Percentiles rank a stretch among this genome's conserved stretches.
phyloP scores from a whole-genome alignment of 805 yeast genomes.

The Saccharomycopsis selenospora region DNA sequence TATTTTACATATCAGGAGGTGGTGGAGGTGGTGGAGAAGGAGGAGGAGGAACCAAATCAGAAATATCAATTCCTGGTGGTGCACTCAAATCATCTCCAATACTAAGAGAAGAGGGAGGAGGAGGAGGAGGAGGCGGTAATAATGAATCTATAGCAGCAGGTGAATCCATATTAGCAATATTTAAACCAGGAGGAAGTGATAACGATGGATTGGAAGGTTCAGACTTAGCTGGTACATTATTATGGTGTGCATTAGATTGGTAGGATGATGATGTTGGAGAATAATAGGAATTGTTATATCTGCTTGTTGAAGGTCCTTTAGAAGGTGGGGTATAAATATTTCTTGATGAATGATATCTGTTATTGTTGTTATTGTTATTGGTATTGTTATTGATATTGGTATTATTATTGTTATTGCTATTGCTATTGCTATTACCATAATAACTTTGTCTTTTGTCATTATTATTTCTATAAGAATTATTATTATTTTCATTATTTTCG shows the following conservation, averaged over 20 bases:
- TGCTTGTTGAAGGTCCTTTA: background rate
- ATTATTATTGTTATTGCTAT: constrained; percentile 7
- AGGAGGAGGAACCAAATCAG: constrained; percentile 27
- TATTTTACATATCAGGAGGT: constrained; percentile 16
- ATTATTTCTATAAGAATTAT: background rate
- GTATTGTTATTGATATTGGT: constrained; percentile 12
- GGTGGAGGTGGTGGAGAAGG: constrained; percentile 24
- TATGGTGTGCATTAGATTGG: too few relatives aligned
- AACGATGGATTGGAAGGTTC: constrained; percentile 14
- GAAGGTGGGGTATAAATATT: constrained; percentile 1
- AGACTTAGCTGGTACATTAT: constrained; percentile 8
- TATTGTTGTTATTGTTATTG: background rate
- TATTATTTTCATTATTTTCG: background rate
- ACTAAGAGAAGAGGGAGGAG: constrained; percentile 25
- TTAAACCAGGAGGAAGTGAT: constrained; percentile 26
- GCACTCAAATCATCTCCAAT: constrained; percentile 21
- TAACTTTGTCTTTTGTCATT: background rate
- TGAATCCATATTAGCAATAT: constrained; percentile 21
- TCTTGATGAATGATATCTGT: constrained; percentile 15
- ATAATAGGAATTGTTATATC: constrained; percentile 4
- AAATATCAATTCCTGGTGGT: constrained; percentile 26
- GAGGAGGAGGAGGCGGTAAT: constrained; percentile 24
- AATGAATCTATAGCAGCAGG: background rate
- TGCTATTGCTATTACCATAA: background rate
- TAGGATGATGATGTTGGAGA: constrained; percentile 19